Percentiles rank a stretch among this genome's conserved stretches.
These are phyloP conservation scores for Cryphonectria japonica DNA, from an alignment of 2,329 filamentous ascomycete species.

Conservation along the genomic window DNA sequence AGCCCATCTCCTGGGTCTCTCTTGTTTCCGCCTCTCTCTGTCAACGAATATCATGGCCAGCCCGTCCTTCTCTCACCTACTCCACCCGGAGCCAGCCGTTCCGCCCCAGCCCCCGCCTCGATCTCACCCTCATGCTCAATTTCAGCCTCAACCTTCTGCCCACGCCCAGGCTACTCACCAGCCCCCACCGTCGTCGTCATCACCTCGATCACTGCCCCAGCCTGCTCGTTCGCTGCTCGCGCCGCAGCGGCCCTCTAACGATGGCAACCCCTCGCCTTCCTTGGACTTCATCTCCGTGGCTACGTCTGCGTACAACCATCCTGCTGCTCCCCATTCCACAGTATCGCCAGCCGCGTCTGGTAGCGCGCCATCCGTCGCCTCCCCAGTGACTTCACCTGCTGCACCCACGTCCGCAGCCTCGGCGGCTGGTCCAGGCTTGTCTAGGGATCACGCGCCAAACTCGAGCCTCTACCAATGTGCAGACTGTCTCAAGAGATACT, in stretches of 20 bases:
- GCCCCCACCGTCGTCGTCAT: not conserved
- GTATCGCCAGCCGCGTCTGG: constrained; percentile 22
- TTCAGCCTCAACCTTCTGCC: constrained; percentile 10
- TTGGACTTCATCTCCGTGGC: not conserved
- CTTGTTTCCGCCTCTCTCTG: not conserved
- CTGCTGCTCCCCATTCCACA: constrained; percentile 16
- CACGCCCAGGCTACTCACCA: constrained; percentile 3
- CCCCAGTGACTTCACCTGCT: constrained; percentile 29
- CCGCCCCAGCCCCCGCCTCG: not conserved
- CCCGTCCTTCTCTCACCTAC: constrained; percentile 31
- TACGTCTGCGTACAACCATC: constrained; percentile 15
- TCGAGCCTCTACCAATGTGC: constrained; percentile 51
- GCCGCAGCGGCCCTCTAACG: not conserved
- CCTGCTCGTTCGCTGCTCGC: not conserved
- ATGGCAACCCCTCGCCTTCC: not conserved
- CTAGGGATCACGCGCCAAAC: constrained; percentile 34
- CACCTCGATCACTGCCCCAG: constrained; percentile 5
- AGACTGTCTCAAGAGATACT: constrained; percentile 56
- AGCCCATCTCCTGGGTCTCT: not conserved
- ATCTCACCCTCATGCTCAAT: not conserved
- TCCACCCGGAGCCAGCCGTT: constrained; percentile 25
- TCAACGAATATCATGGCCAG: constrained; percentile 24
- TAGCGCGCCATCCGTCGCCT: constrained; percentile 19
- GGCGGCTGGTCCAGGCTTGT: constrained; percentile 10
- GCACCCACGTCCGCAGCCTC: constrained; percentile 30